phyloP scores from a whole-genome alignment of 2,329 filamentous ascomycete genomes.

The Thielaviopsis musarum region DNA sequence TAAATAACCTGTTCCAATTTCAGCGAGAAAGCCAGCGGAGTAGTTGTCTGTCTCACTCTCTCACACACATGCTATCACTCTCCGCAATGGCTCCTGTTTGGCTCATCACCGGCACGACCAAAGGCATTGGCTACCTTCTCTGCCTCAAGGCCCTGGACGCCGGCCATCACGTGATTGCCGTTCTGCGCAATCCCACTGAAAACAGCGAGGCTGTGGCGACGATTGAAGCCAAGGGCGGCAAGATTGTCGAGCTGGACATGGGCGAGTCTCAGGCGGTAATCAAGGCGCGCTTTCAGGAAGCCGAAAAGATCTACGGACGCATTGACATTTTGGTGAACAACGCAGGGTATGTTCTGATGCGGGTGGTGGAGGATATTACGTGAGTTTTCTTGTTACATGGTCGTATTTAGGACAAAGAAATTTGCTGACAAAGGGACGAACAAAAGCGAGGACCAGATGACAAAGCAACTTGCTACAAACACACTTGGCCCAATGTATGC shows the following conservation, averaged over 20 bases:
- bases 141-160: slow-evolving; percentile 24
- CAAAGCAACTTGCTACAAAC: slow-evolving; percentile 28
- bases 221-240: slow-evolving; percentile 17
- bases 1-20: too few relatives aligned
- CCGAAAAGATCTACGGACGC: slow-evolving; percentile 22
- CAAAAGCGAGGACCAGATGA: slow-evolving; percentile 22
- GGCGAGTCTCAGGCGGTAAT: slow-evolving; percentile 20
- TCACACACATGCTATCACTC: neutral
- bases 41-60: neutral
- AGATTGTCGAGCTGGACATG: slow-evolving; percentile 24
- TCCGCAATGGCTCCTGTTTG: slow-evolving; percentile 21
- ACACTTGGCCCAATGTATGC: slow-evolving; percentile 31
- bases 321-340: slow-evolving; percentile 31
- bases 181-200: slow-evolving; percentile 23
- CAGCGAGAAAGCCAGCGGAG: too few relatives aligned
- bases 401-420: too few relatives aligned
- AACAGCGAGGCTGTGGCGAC: slow-evolving; percentile 19
- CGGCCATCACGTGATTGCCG: slow-evolving; percentile 32
- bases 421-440: neutral
- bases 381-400: too few relatives aligned
- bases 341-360: slow-evolving; percentile 26
- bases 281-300: slow-evolving; percentile 20
- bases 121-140: slow-evolving; percentile 29
- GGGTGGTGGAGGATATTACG: slow-evolving; percentile 25
- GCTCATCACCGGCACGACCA: slow-evolving; percentile 32